phyloP scores from a whole-genome alignment of 2,329 filamentous ascomycete species.

The Sarocladium strictum region DNA sequence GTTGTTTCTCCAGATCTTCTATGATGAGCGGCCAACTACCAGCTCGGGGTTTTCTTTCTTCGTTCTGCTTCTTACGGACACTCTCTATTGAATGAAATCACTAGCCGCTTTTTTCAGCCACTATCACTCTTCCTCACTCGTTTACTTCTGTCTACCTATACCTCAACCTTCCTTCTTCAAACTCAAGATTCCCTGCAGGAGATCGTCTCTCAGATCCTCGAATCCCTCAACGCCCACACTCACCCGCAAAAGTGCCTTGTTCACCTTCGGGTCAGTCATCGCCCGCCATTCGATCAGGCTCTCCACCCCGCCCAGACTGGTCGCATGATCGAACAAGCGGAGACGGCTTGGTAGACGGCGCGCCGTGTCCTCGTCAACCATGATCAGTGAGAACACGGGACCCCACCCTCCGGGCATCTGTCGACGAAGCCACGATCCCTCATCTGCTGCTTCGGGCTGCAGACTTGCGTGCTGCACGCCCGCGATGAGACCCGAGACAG shows the following conservation, averaged over 20 bases:
- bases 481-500: conserved; percentile 48
- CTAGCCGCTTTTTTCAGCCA: too few species aligned
- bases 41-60: too few species aligned
- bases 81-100: too few species aligned
- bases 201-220: conserved; percentile 75
- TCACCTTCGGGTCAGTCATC: conserved; percentile 74
- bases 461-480: conserved; percentile 72
- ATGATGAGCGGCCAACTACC: not conserved
- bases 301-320: conserved; percentile 88
- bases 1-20: not conserved
- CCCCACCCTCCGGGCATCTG: conserved; percentile 94
- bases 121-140: too few species aligned
- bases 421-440: conserved; percentile 64
- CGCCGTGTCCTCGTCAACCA: conserved; percentile 57
- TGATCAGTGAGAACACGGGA: conserved; percentile 74
- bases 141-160: too few species aligned
- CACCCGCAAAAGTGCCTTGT: conserved; percentile 67
- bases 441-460: conserved; percentile 55
- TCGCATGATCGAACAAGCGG: conserved; percentile 86
- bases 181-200: conserved; percentile 59
- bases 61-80: too few species aligned
- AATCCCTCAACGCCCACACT: conserved; percentile 84
- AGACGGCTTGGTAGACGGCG: conserved; percentile 70
- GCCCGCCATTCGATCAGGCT: conserved; percentile 93
- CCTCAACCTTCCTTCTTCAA: conserved; percentile 26